These are phyloP conservation scores for Penicillium sp. DNA, from an alignment of 2,329 filamentous ascomycete genomes.

Conservation along the genomic window DNA sequence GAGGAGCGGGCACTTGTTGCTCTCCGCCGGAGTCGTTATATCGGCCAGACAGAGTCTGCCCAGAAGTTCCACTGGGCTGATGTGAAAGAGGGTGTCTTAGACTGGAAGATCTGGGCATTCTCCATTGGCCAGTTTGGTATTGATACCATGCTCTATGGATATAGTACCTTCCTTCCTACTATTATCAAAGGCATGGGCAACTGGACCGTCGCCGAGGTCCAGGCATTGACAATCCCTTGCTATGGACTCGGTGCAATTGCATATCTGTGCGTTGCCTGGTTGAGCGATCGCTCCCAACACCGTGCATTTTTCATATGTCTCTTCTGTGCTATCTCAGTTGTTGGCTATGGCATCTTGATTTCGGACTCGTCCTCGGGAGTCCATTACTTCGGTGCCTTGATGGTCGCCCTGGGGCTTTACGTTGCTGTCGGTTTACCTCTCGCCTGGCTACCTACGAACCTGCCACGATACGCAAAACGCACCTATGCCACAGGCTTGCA, in stretches of 20 bases:
- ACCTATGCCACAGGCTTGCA: slow-evolving; percentile 64
- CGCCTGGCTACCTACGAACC: slow-evolving; percentile 56
- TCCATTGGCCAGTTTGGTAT: slow-evolving; percentile 61
- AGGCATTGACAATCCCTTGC: slow-evolving; percentile 69
- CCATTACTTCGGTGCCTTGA: slow-evolving; percentile 66
- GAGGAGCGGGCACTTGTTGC: slow-evolving; percentile 54
- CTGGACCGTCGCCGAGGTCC: slow-evolving; percentile 58
- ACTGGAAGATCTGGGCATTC: slow-evolving; percentile 70
- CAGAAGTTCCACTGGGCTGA: slow-evolving; percentile 54
- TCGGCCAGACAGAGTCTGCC: slow-evolving; percentile 42
- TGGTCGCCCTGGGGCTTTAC: slow-evolving; percentile 67
- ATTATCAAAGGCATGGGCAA: slow-evolving; percentile 62
- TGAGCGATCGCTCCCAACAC: slow-evolving; percentile 59
- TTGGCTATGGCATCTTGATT: slow-evolving; percentile 62
- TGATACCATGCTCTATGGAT: slow-evolving; percentile 71
- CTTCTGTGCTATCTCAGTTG: slow-evolving; percentile 54
- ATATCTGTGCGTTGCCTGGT: slow-evolving; percentile 57
- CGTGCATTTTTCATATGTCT: slow-evolving; percentile 57
- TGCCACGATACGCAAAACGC: slow-evolving; percentile 66
- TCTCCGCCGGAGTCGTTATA: slow-evolving; percentile 43
- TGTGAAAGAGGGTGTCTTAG: slow-evolving; percentile 57
- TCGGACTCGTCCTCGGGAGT: slow-evolving; percentile 52
- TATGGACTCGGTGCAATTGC: slow-evolving; percentile 63
- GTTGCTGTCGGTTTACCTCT: slow-evolving; percentile 48
- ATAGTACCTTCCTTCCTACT: slow-evolving; percentile 67